phyloP scores from a whole-genome alignment of 2,329 filamentous ascomycete species.

The Aspergillus fumigatiaffinis region DNA sequence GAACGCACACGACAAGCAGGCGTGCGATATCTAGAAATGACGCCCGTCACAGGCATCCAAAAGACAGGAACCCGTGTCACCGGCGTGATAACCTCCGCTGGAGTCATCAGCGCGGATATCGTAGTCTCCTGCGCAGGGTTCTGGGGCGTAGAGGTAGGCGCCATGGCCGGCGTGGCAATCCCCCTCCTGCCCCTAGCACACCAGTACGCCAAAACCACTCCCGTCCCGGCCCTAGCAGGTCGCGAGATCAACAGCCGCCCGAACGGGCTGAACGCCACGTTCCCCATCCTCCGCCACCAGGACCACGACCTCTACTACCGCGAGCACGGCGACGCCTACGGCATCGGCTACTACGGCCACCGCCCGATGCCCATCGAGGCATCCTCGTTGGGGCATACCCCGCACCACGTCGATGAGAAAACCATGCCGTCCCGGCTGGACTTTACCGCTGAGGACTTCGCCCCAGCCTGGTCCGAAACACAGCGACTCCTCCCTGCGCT shows the following conservation, averaged over 20 bases:
- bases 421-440: constrained; percentile 61
- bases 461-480: constrained; percentile 56
- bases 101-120: constrained; percentile 55
- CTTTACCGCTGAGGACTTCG: constrained; percentile 59
- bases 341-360: constrained; percentile 64
- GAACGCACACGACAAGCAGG: constrained; percentile 55
- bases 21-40: constrained; percentile 55
- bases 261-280: constrained; percentile 45
- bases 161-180: constrained; percentile 56
- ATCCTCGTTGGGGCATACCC: constrained; percentile 51
- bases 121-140: constrained; percentile 62
- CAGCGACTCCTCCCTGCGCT: constrained; percentile 54
- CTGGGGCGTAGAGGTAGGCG: constrained; percentile 63
- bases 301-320: constrained; percentile 63
- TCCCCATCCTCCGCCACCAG: constrained; percentile 61
- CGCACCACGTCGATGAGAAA: constrained; percentile 52
- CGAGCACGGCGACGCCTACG: constrained; percentile 59
- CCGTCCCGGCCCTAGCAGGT: constrained; percentile 44
- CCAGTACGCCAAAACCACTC: constrained; percentile 61
- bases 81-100: constrained; percentile 50
- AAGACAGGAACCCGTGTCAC: constrained; percentile 49
- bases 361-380: constrained; percentile 58
- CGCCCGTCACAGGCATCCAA: constrained; percentile 56
- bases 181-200: constrained; percentile 60
- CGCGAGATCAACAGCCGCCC: constrained; percentile 37